Evolutionary conservation across 352 stramenopile genomes (phyloP).

Genomic region (Globisporangium paddicum): DNA sequence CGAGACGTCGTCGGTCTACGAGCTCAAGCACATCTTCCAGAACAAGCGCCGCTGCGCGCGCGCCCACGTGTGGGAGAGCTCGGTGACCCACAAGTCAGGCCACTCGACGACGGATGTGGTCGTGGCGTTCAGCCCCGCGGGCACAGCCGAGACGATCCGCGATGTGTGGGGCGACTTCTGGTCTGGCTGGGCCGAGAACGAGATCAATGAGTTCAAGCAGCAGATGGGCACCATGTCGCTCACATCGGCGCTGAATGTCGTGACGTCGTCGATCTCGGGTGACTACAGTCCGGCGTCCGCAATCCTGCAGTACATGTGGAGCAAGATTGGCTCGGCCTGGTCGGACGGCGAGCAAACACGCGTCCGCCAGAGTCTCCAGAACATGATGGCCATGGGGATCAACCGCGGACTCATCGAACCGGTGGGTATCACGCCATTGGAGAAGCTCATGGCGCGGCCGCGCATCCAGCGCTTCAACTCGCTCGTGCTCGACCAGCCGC

Average conservation of each 20-base stretch:
- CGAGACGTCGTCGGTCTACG: constrained; percentile 49
- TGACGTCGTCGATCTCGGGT: constrained; percentile 74
- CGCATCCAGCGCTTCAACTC: constrained; percentile 69
- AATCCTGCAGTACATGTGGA: constrained; percentile 78
- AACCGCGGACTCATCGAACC: constrained; percentile 70
- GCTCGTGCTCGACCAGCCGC: constrained; percentile 54
- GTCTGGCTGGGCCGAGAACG: constrained; percentile 81
- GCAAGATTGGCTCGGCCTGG: constrained; percentile 79
- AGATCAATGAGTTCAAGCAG: constrained; percentile 75
- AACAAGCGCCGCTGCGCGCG: constrained; percentile 79
- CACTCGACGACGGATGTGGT: constrained; percentile 55
- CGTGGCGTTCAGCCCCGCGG: constrained; percentile 75
- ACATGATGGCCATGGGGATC: constrained; percentile 80
- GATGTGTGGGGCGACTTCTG: constrained; percentile 85
- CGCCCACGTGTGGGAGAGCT: constrained; percentile 74
- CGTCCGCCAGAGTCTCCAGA: constrained; percentile 82
- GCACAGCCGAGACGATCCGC: constrained; percentile 77
- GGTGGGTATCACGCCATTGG: constrained; percentile 58
- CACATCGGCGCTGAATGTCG: constrained; percentile 66
- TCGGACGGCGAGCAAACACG: constrained; percentile 81
- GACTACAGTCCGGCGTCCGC: constrained; percentile 73
- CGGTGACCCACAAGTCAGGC: constrained; percentile 29
- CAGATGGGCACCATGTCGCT: constrained; percentile 77
- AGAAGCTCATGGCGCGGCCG: constrained; percentile 62
- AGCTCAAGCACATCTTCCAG: constrained; percentile 84